A percentile compares a stretch with the other conserved stretches of the same genome.
phyloP scores from a whole-genome alignment of 345 rosid species.

The Physaria fendleri region DNA sequence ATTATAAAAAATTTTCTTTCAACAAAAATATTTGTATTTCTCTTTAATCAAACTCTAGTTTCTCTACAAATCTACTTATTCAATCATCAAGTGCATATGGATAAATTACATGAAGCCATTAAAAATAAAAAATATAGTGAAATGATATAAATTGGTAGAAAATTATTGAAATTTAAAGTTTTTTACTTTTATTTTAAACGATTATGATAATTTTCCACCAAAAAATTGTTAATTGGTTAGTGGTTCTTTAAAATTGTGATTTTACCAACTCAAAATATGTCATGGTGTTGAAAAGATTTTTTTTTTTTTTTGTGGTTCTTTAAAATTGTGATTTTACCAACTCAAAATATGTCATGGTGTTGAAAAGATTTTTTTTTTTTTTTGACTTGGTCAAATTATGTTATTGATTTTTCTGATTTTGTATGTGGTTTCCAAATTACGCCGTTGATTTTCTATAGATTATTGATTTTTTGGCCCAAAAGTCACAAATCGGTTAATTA shows the following conservation, averaged over 20 bases:
- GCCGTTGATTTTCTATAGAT: neutral
- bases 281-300: neutral
- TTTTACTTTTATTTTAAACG: neutral
- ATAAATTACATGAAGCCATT: neutral
- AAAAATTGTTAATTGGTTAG: neutral
- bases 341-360: neutral
- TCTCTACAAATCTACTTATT: neutral
- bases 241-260: neutral
- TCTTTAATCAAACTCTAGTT: no score
- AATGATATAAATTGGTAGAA: neutral
- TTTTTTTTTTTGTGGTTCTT: no score
- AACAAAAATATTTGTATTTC: no score
- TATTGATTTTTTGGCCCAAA: neutral
- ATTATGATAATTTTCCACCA: neutral
- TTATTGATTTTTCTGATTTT: neutral
- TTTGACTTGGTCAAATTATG: neutral
- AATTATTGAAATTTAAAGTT: neutral
- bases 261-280: neutral
- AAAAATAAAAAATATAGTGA: neutral
- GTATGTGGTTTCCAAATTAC: neutral
- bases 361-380: neutral
- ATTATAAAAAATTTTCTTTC: neutral
- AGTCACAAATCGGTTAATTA: neutral
- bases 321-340: neutral
- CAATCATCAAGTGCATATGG: neutral